These are phyloP conservation scores for Teratosphaeria epicoccoides DNA, from an alignment of 2,329 filamentous ascomycete genomes.

Conservation along the genomic window DNA sequence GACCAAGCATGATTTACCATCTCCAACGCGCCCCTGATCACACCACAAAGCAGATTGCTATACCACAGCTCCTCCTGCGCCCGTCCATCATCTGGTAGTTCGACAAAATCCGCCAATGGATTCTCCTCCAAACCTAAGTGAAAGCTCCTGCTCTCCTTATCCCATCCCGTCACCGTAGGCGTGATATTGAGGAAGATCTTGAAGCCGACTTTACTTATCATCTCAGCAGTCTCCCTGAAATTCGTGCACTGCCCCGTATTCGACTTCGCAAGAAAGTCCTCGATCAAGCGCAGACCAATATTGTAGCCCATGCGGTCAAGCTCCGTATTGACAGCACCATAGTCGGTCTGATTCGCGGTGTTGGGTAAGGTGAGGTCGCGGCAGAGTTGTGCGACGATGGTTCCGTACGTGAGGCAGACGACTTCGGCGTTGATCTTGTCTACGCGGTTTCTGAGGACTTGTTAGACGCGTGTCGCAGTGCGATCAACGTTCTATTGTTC, in stretches of 20 bases:
- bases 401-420: constrained; percentile 94
- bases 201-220: constrained; percentile 96
- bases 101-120: constrained; percentile 91
- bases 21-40: constrained; percentile 80
- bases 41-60: constrained; percentile 91
- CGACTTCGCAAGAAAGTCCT: constrained; percentile 94
- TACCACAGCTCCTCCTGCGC: constrained; percentile 98
- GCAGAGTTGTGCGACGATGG: constrained; percentile 91
- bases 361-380: constrained; percentile 58
- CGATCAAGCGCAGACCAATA: constrained; percentile 88
- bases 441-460: constrained; percentile 63
- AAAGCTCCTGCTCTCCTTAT: constrained; percentile 90
- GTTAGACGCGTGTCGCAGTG: background rate
- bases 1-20: constrained; percentile 54
- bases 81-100: constrained; percentile 87
- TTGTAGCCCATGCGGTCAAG: constrained; percentile 99
- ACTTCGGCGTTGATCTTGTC: constrained; percentile 98
- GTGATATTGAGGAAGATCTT: constrained; percentile 98
- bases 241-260: constrained; percentile 81
- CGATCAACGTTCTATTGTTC: background rate
- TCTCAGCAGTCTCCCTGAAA: constrained; percentile 92
- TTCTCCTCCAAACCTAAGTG: constrained; percentile 96
- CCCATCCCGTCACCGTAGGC: constrained; percentile 89
- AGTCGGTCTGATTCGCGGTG: constrained; percentile 59
- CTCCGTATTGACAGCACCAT: constrained; percentile 92